Percentiles rank a stretch among this genome's conserved stretches.
Conservation (phyloP, 345 rosid species). For the Theobroma cacao region DNA sequence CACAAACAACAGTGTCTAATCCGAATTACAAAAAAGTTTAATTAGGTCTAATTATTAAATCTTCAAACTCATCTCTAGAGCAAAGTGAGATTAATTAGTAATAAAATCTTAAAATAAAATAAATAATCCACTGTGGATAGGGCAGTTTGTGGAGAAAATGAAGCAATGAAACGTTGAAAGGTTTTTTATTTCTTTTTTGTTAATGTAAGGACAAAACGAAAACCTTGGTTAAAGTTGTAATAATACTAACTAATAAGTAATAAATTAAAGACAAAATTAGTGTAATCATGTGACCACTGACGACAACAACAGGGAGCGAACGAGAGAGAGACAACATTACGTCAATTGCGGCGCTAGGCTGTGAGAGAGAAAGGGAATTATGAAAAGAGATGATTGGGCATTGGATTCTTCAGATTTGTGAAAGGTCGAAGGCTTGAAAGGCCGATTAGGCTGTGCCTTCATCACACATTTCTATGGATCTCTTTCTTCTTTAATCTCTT, state of each 20-base stretch:
- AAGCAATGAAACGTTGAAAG: neutral
- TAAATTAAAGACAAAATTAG: neutral
- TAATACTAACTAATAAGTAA: neutral
- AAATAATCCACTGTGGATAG: neutral
- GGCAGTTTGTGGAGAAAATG: neutral
- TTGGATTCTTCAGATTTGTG: constrained; percentile 13
- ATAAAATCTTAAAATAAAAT: neutral
- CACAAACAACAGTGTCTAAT: neutral
- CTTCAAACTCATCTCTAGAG: neutral
- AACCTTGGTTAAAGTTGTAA: constrained; percentile 2
- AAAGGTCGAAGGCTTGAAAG: neutral
- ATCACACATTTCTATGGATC: constrained; percentile 10
- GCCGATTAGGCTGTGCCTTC: neutral
- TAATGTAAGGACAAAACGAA: neutral
- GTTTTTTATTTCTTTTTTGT: neutral
- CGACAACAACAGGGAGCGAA: constrained; percentile 13
- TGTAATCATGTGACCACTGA: constrained; percentile 23
- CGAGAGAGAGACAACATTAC: constrained; percentile 10
- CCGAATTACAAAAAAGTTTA: neutral
- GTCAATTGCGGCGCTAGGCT: constrained; percentile 39
- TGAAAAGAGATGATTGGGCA: neutral
- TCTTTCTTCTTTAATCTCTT: neutral
- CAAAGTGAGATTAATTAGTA: neutral
- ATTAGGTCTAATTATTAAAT: constrained; percentile 9
- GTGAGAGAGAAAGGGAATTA: neutral